Conservation (phyloP, 1,284 basidiomycete genomes). For the Heterobasidion occidentale region DNA sequence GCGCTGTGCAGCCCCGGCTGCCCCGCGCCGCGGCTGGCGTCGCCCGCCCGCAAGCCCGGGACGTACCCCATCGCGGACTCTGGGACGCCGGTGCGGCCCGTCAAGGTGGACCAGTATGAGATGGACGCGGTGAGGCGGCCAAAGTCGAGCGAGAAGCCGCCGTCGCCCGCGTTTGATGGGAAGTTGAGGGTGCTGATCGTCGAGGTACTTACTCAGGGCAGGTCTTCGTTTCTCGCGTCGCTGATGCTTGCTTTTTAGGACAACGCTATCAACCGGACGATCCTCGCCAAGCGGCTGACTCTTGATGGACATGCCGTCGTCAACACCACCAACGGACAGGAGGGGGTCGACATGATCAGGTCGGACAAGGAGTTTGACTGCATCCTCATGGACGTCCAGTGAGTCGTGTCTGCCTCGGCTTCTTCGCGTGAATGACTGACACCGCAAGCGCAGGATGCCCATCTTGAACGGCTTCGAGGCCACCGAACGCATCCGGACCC, state of each 20-base stretch:
- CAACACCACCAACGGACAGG: conserved; percentile 71
- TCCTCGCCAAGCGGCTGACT: conserved; percentile 63
- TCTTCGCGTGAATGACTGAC: background rate
- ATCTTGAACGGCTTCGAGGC: conserved; percentile 76
- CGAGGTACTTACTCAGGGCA: conserved; percentile 38
- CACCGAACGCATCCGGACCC: conserved; percentile 58
- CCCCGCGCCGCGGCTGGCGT: background rate
- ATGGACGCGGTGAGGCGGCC: conserved; percentile 16
- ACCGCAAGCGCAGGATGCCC: conserved; percentile 59
- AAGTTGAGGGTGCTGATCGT: conserved; percentile 62
- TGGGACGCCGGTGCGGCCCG: conserved; percentile 28
- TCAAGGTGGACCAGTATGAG: conserved; percentile 32
- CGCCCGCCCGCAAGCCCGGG: conserved; percentile 13
- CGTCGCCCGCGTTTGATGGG: background rate
- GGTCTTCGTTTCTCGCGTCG: background rate
- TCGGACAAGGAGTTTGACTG: conserved; percentile 64
- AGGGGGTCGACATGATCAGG: conserved; percentile 58
- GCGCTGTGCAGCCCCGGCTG: conserved; percentile 22
- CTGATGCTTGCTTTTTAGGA: conserved; percentile 33
- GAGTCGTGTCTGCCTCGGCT: conserved; percentile 17
- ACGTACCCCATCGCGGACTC: conserved; percentile 27
- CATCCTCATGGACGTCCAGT: conserved; percentile 84
- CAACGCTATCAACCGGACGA: conserved; percentile 71
- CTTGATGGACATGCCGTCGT: conserved; percentile 65
- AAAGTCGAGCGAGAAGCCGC: background rate